Percentiles rank a stretch among this genome's conserved stretches.
These are phyloP conservation scores for Eremochloa ophiuroides DNA, from an alignment of 176 grass and related monocot species.

Conservation along the genomic window DNA sequence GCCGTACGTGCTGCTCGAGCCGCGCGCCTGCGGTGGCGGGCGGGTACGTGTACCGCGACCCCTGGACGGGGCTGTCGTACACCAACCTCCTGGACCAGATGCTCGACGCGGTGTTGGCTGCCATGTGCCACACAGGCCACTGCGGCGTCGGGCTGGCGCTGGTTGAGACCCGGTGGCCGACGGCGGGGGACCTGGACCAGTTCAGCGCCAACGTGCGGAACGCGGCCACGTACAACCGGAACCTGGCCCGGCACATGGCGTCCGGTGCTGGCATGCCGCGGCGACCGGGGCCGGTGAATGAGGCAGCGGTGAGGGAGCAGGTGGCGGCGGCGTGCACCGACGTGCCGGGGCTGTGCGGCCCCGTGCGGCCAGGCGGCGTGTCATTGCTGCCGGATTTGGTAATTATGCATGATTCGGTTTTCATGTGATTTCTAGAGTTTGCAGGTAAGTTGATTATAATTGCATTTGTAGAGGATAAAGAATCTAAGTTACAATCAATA, in stretches of 20 bases:
- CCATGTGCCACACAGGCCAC: slow-evolving; percentile 28
- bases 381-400: slow-evolving; percentile 40
- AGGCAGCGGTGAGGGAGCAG: slow-evolving; percentile 28
- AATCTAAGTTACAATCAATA: too few relatives aligned
- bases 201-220: slow-evolving; percentile 58
- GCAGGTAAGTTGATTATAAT: too few relatives aligned
- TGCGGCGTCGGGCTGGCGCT: slow-evolving; percentile 8
- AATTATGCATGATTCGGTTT: too few relatives aligned
- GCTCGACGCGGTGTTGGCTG: slow-evolving; percentile 52
- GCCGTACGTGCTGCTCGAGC: slow-evolving; percentile 49
- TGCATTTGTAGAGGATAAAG: too few relatives aligned
- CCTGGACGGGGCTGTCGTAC: not conserved
- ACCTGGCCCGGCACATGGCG: slow-evolving; percentile 46
- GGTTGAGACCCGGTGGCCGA: slow-evolving; percentile 51
- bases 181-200: slow-evolving; percentile 49
- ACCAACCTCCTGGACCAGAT: slow-evolving; percentile 64
- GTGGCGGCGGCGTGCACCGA: slow-evolving; percentile 34
- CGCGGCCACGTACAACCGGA: slow-evolving; percentile 68
- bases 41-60: not conserved
- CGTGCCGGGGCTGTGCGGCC: slow-evolving; percentile 30
- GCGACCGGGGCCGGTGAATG: slow-evolving; percentile 23
- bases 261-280: slow-evolving; percentile 42
- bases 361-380: slow-evolving; percentile 28
- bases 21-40: too few relatives aligned
- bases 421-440: too few relatives aligned